phyloP scores from a whole-genome alignment of 108 stramenopile genomes.

The Cyclotella baltica region DNA sequence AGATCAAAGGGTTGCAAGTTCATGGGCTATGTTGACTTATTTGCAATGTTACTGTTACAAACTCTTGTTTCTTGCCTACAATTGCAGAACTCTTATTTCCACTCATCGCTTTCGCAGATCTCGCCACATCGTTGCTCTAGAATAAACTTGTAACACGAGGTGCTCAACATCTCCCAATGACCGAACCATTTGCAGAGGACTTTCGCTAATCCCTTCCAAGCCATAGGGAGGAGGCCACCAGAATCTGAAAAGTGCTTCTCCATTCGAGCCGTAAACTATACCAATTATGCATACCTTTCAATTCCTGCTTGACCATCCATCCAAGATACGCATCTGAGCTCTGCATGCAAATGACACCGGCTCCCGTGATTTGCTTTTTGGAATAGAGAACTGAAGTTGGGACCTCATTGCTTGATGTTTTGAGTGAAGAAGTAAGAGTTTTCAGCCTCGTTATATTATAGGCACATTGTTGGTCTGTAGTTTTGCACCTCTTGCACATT shows the following conservation, averaged over 20 bases:
- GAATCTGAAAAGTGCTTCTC: conserved; percentile 90
- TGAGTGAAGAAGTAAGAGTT: conserved; percentile 91
- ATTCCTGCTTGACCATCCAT: conserved; percentile 93
- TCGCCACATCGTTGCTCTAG: conserved; percentile 87
- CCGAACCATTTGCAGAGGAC: conserved; percentile 93
- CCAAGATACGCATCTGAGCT: conserved; percentile 91
- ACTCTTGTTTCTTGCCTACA: conserved; percentile 28
- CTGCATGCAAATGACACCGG: conserved; percentile 83
- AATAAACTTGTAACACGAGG: conserved; percentile 81
- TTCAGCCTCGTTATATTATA: conserved; percentile 87
- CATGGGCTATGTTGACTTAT: no score
- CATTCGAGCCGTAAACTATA: conserved; percentile 85
- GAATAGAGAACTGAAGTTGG: conserved; percentile 70
- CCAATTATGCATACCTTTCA: conserved; percentile 87
- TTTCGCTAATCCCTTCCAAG: conserved; percentile 91
- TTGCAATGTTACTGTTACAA: conserved; percentile 9
- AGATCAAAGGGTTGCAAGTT: no score
- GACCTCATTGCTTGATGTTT: conserved; percentile 77
- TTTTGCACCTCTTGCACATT: conserved; percentile 77
- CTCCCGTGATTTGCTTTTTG: conserved; percentile 82
- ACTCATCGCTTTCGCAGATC: conserved; percentile 86
- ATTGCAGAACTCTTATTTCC: conserved; percentile 30
- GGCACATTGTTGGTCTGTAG: conserved; percentile 89
- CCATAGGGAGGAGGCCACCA: conserved; percentile 83
- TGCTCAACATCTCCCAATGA: conserved; percentile 88